phyloP scores from a whole-genome alignment of 1,284 basidiomycete species.

The Takashimella koratensis region DNA sequence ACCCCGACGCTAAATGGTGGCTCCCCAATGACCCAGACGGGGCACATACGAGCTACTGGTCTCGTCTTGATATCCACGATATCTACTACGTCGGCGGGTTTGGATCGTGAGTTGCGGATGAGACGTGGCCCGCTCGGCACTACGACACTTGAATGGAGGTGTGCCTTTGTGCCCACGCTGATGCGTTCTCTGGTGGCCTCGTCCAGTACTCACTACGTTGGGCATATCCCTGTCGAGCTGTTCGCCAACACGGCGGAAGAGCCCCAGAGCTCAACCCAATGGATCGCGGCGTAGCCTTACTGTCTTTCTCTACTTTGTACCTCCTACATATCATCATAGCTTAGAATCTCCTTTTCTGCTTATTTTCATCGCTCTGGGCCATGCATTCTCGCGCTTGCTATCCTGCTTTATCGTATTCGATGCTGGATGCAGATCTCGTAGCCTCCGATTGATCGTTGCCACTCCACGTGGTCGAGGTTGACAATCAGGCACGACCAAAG shows the following conservation, averaged over 20 bases:
- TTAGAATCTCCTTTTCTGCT: background rate
- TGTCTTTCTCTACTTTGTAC: background rate
- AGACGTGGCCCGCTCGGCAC: background rate
- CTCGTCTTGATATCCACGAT: conserved; percentile 40
- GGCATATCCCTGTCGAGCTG: conserved; percentile 56
- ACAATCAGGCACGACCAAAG: too few relatives aligned
- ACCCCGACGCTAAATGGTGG: conserved; percentile 47
- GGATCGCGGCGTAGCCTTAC: background rate
- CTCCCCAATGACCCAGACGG: conserved; percentile 28
- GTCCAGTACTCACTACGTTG: conserved; percentile 54
- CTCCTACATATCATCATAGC: background rate
- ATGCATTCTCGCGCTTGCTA: too few relatives aligned
- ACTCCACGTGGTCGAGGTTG: background rate
- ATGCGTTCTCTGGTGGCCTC: too few relatives aligned
- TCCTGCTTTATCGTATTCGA: too few relatives aligned
- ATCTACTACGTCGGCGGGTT: conserved; percentile 67
- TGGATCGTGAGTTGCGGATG: conserved; percentile 53
- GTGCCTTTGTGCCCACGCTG: background rate
- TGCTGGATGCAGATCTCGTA: too few relatives aligned
- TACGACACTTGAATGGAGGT: background rate
- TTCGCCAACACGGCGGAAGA: conserved; percentile 47
- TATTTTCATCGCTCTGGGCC: too few relatives aligned
- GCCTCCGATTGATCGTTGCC: too few relatives aligned
- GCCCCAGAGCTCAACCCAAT: background rate
- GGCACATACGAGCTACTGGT: conserved; percentile 43